Evolutionary conservation across 139 green algal genomes (phyloP).

Genomic region (Coelastrella sp.): DNA sequence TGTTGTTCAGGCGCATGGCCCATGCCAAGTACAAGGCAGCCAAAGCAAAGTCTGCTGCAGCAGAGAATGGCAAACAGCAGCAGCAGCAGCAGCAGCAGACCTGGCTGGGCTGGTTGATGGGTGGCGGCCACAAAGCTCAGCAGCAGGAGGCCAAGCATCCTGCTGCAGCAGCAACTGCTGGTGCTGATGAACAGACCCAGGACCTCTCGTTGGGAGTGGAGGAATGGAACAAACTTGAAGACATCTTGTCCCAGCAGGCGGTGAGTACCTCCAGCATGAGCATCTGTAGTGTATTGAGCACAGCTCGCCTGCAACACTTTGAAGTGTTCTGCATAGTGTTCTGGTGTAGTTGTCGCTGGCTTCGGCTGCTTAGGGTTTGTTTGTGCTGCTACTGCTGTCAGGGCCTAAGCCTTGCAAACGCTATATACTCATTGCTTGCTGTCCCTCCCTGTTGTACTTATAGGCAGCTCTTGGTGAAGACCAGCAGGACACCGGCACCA

Average conservation of each 20-base stretch:
- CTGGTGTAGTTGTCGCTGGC: too few relatives aligned
- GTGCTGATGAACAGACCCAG: background rate
- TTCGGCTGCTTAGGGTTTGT: too few relatives aligned
- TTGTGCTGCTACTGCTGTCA: background rate
- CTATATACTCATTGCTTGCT: background rate
- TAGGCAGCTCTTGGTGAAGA: constrained; percentile 34
- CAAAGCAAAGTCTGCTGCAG: constrained; percentile 28
- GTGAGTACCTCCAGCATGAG: too few relatives aligned
- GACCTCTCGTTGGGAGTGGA: constrained; percentile 64
- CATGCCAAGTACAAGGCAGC: constrained; percentile 65
- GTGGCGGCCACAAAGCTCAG: background rate
- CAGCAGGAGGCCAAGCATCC: constrained; percentile 14
- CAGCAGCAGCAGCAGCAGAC: constrained; percentile 27
- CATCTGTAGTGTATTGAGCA: too few relatives aligned
- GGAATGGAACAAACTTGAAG: constrained; percentile 81
- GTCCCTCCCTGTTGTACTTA: too few relatives aligned
- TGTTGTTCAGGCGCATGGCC: constrained; percentile 83
- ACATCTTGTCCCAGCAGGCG: constrained; percentile 67
- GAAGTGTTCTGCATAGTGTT: too few relatives aligned
- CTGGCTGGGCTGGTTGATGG: constrained; percentile 42
- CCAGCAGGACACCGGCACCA: constrained; percentile 66
- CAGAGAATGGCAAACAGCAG: constrained; percentile 24
- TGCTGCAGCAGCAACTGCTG: background rate
- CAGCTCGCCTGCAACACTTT: too few relatives aligned
- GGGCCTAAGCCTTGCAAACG: background rate